Base-by-base conservation (phyloP, 371 early-diverging fungal species). In the Syncephalastrum monosporum region DNA sequence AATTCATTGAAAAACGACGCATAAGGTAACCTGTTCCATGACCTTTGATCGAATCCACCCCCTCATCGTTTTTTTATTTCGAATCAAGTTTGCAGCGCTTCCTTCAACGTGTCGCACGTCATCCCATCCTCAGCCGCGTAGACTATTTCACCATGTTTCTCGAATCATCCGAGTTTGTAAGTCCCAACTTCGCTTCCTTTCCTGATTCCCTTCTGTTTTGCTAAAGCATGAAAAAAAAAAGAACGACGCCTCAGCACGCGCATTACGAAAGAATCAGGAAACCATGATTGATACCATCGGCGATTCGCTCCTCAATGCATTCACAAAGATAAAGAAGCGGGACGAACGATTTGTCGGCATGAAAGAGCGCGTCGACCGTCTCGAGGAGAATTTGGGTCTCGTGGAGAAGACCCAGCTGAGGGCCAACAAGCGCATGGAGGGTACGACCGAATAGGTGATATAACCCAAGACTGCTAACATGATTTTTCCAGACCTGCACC, bases 241-340 rank as follows among this genome's bases (percentile, higher is more conserved):
- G 77, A 84, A 86, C 51, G 70, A 77, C 64, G 79, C 82, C 12
- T 76, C 80, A 0, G 77, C 72, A 10, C 67, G 74, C 50, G 72
- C 77, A 23, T 55, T 72, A 24, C 62, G 72, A 29, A 72, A 74
- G 67, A 82, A 85, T 42, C 80, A 87, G 58, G 81, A 86, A 24
- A 89, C 94, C 15, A 75, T 97, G 67, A 71, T 79, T 1, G 97
- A 97, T 51, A 86, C 84, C 47, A 69, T 97, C 27, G 85, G 93
- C n/a, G 97, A 97, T 69, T 87, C 83, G 3, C 60, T 97, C 17
- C 55, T 96, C 16, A 97, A 95, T 66, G 92, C 95, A 12, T 94
- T 95, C 65, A 76, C 90, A 23, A 96, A 93, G 75, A 87, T 95
- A 50, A 89, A 89, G 65, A 89, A 91, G 61, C 91, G 88, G 5